These are phyloP conservation scores for Zasmidium angulare DNA, from an alignment of 2,329 filamentous ascomycete species.

Conservation along the genomic window DNA sequence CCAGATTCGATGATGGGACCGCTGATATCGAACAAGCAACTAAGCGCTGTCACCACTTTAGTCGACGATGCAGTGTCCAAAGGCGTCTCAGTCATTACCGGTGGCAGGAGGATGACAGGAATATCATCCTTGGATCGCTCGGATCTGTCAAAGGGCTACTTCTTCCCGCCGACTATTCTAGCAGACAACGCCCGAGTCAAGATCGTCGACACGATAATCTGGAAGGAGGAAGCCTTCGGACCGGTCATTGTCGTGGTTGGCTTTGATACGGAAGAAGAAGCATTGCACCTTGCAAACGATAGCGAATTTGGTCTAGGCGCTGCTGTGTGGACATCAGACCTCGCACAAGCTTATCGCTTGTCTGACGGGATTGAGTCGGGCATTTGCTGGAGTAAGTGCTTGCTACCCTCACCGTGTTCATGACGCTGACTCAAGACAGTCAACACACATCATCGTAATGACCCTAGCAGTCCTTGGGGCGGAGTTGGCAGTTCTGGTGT, in stretches of 20 bases:
- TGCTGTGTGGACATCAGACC: slow-evolving; percentile 52
- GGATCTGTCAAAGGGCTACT: slow-evolving; percentile 55
- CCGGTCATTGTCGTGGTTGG: slow-evolving; percentile 46
- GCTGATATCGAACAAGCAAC: slow-evolving; percentile 60
- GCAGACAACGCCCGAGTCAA: slow-evolving; percentile 30
- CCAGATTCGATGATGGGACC: slow-evolving; percentile 66
- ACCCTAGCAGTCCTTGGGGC: slow-evolving; percentile 71
- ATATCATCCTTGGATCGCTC: slow-evolving; percentile 50
- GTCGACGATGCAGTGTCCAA: slow-evolving; percentile 66
- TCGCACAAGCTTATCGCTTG: slow-evolving; percentile 53
- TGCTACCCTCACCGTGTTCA: background rate
- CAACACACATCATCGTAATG: slow-evolving; percentile 66
- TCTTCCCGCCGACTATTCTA: slow-evolving; percentile 46
- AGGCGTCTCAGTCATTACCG: slow-evolving; percentile 47
- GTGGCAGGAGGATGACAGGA: slow-evolving; percentile 45
- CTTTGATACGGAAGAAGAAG: slow-evolving; percentile 50
- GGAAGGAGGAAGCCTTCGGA: slow-evolving; percentile 51
- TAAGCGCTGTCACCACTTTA: slow-evolving; percentile 64
- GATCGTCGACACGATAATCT: slow-evolving; percentile 37
- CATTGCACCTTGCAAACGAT: slow-evolving; percentile 50
- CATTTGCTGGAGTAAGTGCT: slow-evolving; percentile 59
- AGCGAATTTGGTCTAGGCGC: slow-evolving; percentile 53
- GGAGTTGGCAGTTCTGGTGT: slow-evolving; percentile 63
- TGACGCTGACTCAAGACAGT: slow-evolving; percentile 32
- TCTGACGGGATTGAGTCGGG: slow-evolving; percentile 60